Evolutionary conservation across 176 grass and related monocot species (phyloP).

Genomic region (Cenchrus americanus): DNA sequence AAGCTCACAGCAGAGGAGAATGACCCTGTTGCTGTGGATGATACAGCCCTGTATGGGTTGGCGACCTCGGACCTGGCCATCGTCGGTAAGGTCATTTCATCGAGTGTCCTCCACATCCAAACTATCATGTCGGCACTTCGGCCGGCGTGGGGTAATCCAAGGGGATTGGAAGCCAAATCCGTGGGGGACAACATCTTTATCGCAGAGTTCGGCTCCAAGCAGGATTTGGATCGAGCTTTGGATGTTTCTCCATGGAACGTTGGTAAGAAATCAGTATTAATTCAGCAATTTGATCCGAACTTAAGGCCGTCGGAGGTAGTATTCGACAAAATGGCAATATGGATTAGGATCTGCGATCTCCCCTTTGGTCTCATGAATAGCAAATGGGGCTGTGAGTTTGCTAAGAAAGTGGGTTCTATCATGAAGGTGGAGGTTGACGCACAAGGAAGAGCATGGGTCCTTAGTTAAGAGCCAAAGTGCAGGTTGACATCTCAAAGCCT

Average conservation of each 20-base stretch:
- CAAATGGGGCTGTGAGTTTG: neutral
- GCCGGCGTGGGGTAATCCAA: too few species aligned
- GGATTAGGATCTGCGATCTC: neutral
- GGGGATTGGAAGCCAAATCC: neutral
- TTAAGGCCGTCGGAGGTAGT: neutral
- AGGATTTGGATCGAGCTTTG: neutral
- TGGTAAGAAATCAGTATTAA: neutral
- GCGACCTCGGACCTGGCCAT: neutral
- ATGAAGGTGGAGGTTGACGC: neutral
- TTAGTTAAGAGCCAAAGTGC: neutral
- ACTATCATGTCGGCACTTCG: neutral
- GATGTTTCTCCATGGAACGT: neutral
- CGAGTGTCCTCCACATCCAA: neutral
- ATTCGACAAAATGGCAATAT: neutral
- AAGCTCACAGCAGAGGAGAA: neutral
- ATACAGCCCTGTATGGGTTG: neutral
- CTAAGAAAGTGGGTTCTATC: neutral
- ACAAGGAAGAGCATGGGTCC: neutral
- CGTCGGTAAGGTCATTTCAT: neutral
- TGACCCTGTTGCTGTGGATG: neutral
- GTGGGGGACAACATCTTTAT: neutral
- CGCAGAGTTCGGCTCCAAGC: neutral
- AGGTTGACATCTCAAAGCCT: too few species aligned
- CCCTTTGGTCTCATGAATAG: neutral
- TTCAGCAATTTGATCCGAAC: neutral